Percentiles rank a stretch among this genome's conserved stretches.
Evolutionary conservation across 2,329 filamentous ascomycete genomes (phyloP).

Genomic region (Colletotrichum limetticola): DNA sequence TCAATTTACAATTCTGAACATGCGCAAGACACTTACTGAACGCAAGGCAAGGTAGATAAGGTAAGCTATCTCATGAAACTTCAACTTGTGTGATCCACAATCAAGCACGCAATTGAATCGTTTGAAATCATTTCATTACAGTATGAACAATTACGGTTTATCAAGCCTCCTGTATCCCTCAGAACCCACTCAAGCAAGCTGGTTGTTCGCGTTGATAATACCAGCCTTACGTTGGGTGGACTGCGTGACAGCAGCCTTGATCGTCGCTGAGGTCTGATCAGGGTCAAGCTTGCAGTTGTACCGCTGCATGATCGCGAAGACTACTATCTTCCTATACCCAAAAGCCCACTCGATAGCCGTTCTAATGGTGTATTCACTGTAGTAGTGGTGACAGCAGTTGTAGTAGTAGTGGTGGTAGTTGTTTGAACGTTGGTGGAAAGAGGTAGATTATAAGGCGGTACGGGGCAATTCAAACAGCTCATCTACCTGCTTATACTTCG

Average conservation of each 20-base stretch:
- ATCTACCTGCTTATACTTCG: too few species aligned
- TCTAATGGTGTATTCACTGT: too few species aligned
- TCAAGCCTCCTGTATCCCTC: not conserved
- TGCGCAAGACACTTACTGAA: not conserved
- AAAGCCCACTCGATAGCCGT: too few species aligned
- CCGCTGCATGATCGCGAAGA: conserved; percentile 63
- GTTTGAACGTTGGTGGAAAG: too few species aligned
- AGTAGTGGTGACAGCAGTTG: too few species aligned
- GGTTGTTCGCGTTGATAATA: conserved; percentile 74
- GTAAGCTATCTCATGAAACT: not conserved
- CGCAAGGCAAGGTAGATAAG: too few species aligned
- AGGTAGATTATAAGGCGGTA: too few species aligned
- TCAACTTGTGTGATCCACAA: not conserved
- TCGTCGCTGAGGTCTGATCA: conserved; percentile 83
- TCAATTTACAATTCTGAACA: not conserved
- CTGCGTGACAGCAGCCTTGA: conserved; percentile 88
- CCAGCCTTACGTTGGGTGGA: conserved; percentile 75
- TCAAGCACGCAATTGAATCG: not conserved
- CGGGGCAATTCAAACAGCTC: too few species aligned
- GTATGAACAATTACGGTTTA: not conserved
- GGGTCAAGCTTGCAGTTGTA: conserved; percentile 72
- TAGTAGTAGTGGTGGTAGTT: too few species aligned
- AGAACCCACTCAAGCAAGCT: conserved; percentile 77
- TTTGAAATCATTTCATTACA: not conserved
- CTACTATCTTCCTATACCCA: conserved; percentile 8